Percentiles rank a stretch among this genome's conserved stretches.
Conservation (phyloP, 179 eudicot species). For the Spergularia azorica region DNA sequence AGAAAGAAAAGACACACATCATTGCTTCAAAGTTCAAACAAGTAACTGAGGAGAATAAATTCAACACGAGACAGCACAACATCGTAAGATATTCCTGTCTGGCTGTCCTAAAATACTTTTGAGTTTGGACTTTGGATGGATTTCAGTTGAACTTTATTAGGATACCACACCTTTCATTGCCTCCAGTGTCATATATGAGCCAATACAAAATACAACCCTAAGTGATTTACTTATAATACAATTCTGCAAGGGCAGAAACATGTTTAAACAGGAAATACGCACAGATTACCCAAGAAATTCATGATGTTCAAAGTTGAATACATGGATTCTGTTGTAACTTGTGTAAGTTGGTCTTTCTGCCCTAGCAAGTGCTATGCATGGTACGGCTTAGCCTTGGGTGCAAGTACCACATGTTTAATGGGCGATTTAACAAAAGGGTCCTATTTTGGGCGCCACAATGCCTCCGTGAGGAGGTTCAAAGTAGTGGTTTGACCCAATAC, state of each 20-base stretch:
- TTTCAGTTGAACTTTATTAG: neutral
- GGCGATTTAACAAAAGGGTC: too few relatives aligned
- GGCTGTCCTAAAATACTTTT: neutral
- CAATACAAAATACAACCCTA: neutral
- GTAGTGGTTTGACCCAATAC: too few relatives aligned
- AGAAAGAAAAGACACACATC: constrained; percentile 24
- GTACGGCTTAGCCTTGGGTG: too few relatives aligned
- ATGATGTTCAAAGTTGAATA: neutral
- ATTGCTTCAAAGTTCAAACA: constrained; percentile 4
- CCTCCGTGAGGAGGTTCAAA: too few relatives aligned
- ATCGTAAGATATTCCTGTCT: neutral
- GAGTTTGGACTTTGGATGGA: neutral
- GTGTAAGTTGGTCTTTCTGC: neutral
- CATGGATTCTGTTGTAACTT: neutral
- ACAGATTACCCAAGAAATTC: constrained; percentile 1
- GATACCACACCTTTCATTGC: neutral
- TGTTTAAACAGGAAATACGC: neutral
- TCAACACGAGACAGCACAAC: constrained; percentile 12
- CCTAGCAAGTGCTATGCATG: too few relatives aligned
- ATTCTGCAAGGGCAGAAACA: constrained; percentile 1
- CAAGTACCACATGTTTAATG: too few relatives aligned
- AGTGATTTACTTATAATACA: neutral
- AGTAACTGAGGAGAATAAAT: neutral
- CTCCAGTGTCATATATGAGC: neutral
- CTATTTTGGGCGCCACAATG: too few relatives aligned